Percentiles rank a stretch among this genome's conserved stretches.
These are phyloP conservation scores for Cryptococcus wingfieldii DNA, from an alignment of 1,284 basidiomycete species.

Conservation along the genomic window DNA sequence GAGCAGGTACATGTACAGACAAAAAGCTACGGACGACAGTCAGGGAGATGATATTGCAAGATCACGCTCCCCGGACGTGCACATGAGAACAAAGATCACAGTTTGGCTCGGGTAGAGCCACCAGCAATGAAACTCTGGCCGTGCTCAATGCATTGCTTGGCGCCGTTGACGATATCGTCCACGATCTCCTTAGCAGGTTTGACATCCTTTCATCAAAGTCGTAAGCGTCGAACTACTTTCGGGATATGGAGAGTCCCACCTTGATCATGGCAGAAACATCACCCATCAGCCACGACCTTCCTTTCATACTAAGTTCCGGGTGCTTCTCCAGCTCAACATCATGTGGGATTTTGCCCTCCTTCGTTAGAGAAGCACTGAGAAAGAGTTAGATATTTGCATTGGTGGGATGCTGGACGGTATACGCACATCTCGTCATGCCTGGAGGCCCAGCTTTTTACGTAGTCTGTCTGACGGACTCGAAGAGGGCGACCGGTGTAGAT, in stretches of 20 bases:
- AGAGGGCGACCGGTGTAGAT: constrained; percentile 86
- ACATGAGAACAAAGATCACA: not conserved
- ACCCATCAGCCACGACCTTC: constrained; percentile 71
- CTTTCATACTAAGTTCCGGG: constrained; percentile 66
- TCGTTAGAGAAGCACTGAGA: constrained; percentile 57
- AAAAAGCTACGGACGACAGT: not conserved
- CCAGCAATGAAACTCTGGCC: constrained; percentile 6
- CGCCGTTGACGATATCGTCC: constrained; percentile 60
- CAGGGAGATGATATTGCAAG: not conserved
- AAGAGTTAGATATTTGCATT: constrained; percentile 53
- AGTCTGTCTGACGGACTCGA: constrained; percentile 72
- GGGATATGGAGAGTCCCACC: constrained; percentile 19
- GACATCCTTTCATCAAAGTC: constrained; percentile 53
- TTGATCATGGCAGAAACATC: constrained; percentile 70
- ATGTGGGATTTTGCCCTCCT: constrained; percentile 70
- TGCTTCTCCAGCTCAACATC: constrained; percentile 66
- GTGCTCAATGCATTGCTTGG: constrained; percentile 30
- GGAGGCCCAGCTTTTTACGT: constrained; percentile 65
- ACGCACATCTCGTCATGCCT: constrained; percentile 47
- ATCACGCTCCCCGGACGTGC: no score
- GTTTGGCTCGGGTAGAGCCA: not conserved
- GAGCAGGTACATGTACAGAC: not conserved
- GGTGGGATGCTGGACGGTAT: not conserved
- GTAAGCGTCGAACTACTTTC: not conserved
- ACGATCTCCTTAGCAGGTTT: constrained; percentile 74